Evolutionary conservation across 2,329 filamentous ascomycete species (phyloP).

Genomic region (Berkeleyomyces rouxiae): DNA sequence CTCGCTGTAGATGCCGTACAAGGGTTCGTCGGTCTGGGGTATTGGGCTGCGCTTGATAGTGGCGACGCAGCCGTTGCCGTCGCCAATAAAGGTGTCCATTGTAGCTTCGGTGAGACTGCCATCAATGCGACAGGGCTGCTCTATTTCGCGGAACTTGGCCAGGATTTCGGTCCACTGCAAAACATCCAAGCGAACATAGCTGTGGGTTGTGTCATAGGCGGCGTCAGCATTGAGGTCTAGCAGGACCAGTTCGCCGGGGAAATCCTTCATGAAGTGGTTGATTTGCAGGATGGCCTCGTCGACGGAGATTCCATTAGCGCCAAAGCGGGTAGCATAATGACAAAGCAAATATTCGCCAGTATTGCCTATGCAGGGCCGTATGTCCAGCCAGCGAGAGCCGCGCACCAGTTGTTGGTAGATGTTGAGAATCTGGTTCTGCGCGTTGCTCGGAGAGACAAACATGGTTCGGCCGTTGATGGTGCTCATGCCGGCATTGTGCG

Average conservation of each 20-base stretch:
- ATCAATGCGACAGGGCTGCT: slow-evolving; percentile 12
- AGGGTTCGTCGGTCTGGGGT: neutral
- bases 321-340: slow-evolving; percentile 4
- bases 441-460: slow-evolving; percentile 19
- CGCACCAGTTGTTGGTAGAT: slow-evolving; percentile 26
- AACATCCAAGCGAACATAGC: slow-evolving; percentile 15
- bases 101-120: slow-evolving; percentile 20
- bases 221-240: slow-evolving; percentile 24
- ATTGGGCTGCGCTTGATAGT: slow-evolving; percentile 4
- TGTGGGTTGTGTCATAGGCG: slow-evolving; percentile 17
- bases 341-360: slow-evolving; percentile 3
- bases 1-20: slow-evolving; percentile 1
- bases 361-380: slow-evolving; percentile 18
- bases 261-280: slow-evolving; percentile 26
- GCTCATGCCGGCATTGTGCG: slow-evolving; percentile 30
- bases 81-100: slow-evolving; percentile 15
- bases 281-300: slow-evolving; percentile 25
- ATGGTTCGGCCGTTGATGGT: slow-evolving; percentile 19
- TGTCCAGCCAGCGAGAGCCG: slow-evolving; percentile 29
- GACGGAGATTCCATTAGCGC: slow-evolving; percentile 17
- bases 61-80: slow-evolving; percentile 18
- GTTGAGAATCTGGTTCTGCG: slow-evolving; percentile 26
- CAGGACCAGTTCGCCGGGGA: slow-evolving; percentile 27
- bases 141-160: slow-evolving; percentile 24
- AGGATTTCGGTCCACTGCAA: slow-evolving; percentile 23